A percentile compares a stretch with the other conserved stretches of the same genome.
phyloP scores from a whole-genome alignment of 495 filamentous ascomycete genomes.

The Podospora sp. region DNA sequence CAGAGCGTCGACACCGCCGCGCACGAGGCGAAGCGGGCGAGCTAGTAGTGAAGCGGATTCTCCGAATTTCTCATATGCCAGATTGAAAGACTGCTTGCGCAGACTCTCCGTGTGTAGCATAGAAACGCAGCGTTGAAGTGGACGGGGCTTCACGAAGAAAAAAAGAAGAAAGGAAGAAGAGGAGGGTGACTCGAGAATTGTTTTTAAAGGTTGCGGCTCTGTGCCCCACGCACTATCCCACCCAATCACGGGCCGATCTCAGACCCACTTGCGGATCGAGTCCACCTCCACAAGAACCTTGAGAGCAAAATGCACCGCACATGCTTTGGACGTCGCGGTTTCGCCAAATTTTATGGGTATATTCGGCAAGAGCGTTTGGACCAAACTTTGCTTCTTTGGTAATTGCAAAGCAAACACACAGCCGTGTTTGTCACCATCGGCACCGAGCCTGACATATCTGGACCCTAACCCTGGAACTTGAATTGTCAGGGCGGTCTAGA shows the following conservation, averaged over 20 bases:
- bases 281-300: not conserved
- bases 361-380: too few relatives aligned
- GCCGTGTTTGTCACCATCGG: too few relatives aligned
- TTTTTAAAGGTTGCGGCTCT: constrained; percentile 23
- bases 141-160: constrained; percentile 73
- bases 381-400: too few relatives aligned
- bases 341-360: too few relatives aligned
- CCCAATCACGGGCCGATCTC: not conserved
- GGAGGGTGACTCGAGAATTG: constrained; percentile 10
- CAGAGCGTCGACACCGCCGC: constrained; percentile 35
- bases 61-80: constrained; percentile 99
- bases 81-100: constrained; percentile 42
- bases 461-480: not conserved
- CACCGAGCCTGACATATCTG: not conserved
- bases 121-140: constrained; percentile 99
- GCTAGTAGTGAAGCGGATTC: constrained; percentile 57
- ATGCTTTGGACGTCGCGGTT: too few relatives aligned
- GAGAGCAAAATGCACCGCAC: too few relatives aligned
- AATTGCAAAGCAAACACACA: too few relatives aligned
- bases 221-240: constrained; percentile 6
- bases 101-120: constrained; percentile 87
- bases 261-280: not conserved
- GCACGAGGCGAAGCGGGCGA: constrained; percentile 32
- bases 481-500: not conserved
- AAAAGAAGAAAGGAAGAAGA: constrained; percentile 37